Evolutionary conservation across 106 monocot genomes (phyloP), one percentile per base, ranked within the genome.

Genomic region (Cymbidium sinense): DNA sequence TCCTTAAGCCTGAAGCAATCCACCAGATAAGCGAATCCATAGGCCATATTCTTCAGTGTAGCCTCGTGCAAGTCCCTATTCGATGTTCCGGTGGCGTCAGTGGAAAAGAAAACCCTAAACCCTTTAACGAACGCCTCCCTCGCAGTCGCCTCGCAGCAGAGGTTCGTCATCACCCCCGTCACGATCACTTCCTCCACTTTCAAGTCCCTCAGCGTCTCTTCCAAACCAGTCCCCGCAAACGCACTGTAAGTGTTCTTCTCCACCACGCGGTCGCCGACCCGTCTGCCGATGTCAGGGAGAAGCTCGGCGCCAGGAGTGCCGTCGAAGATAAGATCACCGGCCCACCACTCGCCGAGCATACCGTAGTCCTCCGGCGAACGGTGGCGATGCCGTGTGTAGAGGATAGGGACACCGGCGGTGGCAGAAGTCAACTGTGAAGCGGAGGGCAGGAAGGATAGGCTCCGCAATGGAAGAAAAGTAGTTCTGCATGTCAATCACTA

Each of bases 111-210:
- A 23, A 95, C 93, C 85, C 95, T 65, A 79, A 93, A 95, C 44
- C 90, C 95, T 77, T 83, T 86, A 0, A 89, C 76, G 64, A 93
- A 95, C 31, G 95, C 93, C 70, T 93, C 95, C 82, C 95, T 87
- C 64, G 93, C 88, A 50, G 95, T 83, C 17, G 93, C 93, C 87
- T 93, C 95, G 77, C 95, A 95, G 80, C 95, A 95, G 51, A 93
- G 83, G 67, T 95, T 93, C 3, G 95, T 95, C 90, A 93, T 90
- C 31, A 95, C 93, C 23, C 95, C 93, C 2, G 88, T 73, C 31
- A 95, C 86, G 31, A 95, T 86, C 77, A 95, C 85, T 84, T 95
- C 95, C 77, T 90, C 85, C 50, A 88, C 84, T 29, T 86, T 87
- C 82, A 80, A 83, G 43, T 31, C 78, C 54, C 55, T 84, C 79